phyloP scores from a whole-genome alignment of 345 rosid species.

The Gossypium rotundifolium region DNA sequence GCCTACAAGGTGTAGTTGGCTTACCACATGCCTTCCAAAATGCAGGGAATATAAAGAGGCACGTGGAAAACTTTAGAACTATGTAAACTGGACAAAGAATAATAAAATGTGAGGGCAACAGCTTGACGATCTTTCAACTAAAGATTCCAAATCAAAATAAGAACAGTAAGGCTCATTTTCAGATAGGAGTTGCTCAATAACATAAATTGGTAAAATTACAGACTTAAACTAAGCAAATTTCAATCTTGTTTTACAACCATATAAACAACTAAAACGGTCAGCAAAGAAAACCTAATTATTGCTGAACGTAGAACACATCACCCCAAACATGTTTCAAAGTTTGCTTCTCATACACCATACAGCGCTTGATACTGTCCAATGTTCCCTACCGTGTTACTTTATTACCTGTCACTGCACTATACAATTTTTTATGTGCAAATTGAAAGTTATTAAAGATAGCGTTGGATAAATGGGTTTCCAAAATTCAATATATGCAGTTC shows the following conservation, averaged over 20 bases:
- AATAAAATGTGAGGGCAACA: neutral
- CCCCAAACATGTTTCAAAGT: neutral
- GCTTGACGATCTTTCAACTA: neutral
- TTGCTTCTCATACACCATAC: neutral
- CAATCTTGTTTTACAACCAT: neutral
- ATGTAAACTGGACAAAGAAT: neutral
- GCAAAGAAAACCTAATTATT: neutral
- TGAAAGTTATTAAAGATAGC: neutral
- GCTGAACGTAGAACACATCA: neutral
- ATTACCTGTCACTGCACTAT: neutral
- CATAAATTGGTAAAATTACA: neutral
- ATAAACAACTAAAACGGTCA: neutral
- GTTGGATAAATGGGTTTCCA: neutral
- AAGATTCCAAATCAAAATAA: neutral
- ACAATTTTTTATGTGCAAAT: neutral
- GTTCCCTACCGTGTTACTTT: neutral
- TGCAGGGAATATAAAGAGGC: neutral
- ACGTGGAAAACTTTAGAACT: neutral
- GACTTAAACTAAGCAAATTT: neutral
- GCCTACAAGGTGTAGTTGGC: neutral
- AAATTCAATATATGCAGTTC: too few species aligned
- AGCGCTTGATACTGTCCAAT: neutral
- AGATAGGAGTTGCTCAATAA: neutral
- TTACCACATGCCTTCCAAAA: neutral
- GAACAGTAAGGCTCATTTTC: neutral